A percentile compares a stretch with the other conserved stretches of the same genome.
These are phyloP conservation scores for Plectranthus barbatus DNA, from an alignment of 257 asterid species.

Conservation along the genomic window DNA sequence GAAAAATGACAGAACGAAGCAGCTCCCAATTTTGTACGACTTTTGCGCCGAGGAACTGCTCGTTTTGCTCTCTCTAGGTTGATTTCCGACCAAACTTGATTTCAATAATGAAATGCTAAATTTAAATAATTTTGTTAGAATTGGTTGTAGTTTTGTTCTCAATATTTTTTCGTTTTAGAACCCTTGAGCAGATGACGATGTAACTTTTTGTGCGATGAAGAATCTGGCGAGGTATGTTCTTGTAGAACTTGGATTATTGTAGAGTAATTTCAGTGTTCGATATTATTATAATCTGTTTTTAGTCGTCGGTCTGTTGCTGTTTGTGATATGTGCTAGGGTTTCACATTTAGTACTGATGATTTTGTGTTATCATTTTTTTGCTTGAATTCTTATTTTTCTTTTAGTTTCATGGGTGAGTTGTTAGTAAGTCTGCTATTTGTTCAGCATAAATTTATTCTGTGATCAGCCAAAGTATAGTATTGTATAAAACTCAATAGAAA, in stretches of 20 bases:
- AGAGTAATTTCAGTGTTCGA: slow-evolving; percentile 10
- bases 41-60: not conserved
- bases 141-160: not conserved
- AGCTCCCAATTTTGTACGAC: not conserved
- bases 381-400: not conserved
- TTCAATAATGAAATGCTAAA: too few relatives aligned
- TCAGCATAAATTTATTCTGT: not conserved
- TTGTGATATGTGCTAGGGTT: slow-evolving; percentile 6
- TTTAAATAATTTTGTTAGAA: not conserved
- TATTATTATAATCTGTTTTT: not conserved
- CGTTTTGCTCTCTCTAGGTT: slow-evolving; percentile 12
- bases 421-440: not conserved
- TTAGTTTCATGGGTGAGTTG: not conserved
- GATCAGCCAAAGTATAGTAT: too few relatives aligned
- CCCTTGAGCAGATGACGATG: not conserved
- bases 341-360: not conserved
- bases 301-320: not conserved
- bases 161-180: not conserved
- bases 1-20: not conserved
- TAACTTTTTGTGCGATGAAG: not conserved
- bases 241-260: not conserved
- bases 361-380: not conserved
- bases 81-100: not conserved
- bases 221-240: not conserved
- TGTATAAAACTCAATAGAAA: too few relatives aligned